These are phyloP conservation scores for Botrytis hyacinthi DNA, from an alignment of 2,329 filamentous ascomycete genomes.

Conservation along the genomic window DNA sequence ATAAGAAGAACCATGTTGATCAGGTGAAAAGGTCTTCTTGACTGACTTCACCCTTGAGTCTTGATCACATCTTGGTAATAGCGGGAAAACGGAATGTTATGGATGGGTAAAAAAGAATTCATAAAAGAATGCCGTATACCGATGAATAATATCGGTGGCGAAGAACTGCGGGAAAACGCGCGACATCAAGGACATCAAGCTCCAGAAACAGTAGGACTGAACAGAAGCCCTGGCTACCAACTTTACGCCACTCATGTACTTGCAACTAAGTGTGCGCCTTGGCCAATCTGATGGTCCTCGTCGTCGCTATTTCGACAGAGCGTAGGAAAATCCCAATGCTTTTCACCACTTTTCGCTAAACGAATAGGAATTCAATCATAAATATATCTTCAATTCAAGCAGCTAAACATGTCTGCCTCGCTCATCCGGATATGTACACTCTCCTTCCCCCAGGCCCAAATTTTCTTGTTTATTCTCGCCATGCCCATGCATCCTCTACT, in stretches of 20 bases:
- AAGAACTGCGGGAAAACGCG: too few species aligned
- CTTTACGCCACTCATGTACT: neutral
- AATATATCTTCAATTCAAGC: slow-evolving; percentile 11
- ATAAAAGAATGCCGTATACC: neutral
- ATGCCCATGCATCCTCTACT: slow-evolving; percentile 49
- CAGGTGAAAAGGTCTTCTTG: neutral
- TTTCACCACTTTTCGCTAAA: neutral
- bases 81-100: neutral
- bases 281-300: neutral
- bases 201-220: neutral
- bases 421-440: slow-evolving; percentile 22
- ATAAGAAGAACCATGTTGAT: neutral
- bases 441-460: neutral
- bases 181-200: neutral
- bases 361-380: neutral
- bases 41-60: too few species aligned
- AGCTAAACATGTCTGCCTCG: slow-evolving; percentile 11
- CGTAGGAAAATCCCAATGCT: neutral
- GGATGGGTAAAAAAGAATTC: neutral
- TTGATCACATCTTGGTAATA: neutral
- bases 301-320: neutral
- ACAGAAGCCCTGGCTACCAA: neutral
- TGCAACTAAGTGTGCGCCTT: neutral
- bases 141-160: neutral
- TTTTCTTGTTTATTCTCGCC: neutral